Evolutionary conservation across 164 flowering plant species (phyloP).

Genomic region (Dillenia turbinata): DNA sequence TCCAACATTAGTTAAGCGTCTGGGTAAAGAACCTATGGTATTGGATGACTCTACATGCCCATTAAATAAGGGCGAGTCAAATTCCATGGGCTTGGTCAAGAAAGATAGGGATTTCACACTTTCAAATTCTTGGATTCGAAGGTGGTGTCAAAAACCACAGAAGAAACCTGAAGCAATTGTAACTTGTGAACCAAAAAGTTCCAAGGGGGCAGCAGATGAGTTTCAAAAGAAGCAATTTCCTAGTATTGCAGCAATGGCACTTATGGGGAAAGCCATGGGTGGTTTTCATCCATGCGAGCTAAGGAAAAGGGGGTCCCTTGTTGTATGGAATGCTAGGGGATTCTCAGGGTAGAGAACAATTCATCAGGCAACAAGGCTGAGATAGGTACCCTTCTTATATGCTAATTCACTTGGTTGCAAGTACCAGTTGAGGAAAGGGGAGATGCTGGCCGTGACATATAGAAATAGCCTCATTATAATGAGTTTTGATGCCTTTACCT

Average conservation of each 20-base stretch:
- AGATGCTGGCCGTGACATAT: too few relatives aligned
- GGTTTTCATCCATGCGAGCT: constrained; percentile 53
- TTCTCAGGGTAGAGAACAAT: neutral
- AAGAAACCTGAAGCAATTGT: constrained; percentile 21
- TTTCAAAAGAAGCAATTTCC: constrained; percentile 58
- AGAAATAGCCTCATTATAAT: too few relatives aligned
- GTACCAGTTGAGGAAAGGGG: too few relatives aligned
- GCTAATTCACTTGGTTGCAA: too few relatives aligned
- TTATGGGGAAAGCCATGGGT: constrained; percentile 82
- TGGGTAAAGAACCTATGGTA: constrained; percentile 19
- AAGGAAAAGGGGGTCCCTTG: constrained; percentile 47
- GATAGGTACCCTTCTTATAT: too few relatives aligned
- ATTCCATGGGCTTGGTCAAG: constrained; percentile 19
- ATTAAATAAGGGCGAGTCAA: constrained; percentile 13
- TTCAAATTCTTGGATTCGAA: constrained; percentile 69
- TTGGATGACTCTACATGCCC: constrained; percentile 12
- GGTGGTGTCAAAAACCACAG: constrained; percentile 44
- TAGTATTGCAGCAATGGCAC: constrained; percentile 85
- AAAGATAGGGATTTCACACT: constrained; percentile 19
- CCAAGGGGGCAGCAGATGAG: constrained; percentile 29
- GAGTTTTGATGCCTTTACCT: too few relatives aligned
- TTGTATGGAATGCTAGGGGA: constrained; percentile 58
- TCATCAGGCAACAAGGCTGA: too few relatives aligned
- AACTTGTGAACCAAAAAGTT: constrained; percentile 38
- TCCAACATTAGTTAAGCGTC: constrained; percentile 10